Evolutionary conservation across 1,284 basidiomycete genomes (phyloP), one percentile per base, ranked within the genome.

Genomic region (Exobasidium rhododendri): DNA sequence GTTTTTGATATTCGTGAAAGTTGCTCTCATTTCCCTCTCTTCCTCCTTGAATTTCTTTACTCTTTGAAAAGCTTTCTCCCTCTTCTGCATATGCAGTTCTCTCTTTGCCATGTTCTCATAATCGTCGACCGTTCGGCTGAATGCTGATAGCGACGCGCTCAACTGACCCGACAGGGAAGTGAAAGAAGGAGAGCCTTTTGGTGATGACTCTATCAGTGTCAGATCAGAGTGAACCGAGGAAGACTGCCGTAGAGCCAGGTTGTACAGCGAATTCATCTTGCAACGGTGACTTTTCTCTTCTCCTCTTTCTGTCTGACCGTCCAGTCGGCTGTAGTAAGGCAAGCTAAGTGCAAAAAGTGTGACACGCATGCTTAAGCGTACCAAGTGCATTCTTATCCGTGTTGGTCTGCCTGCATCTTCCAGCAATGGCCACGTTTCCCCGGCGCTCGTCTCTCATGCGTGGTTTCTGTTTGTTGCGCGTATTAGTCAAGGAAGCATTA

Each of bases 191-290:
- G 64, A 59, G 7, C 58, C 17, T 10, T 59, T 43, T 24, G 64
- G 63, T 32, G 70, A 66, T 4, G 68, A 61, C 6, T 69, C 69
- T 50, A 76, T 67, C 44, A 70, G 66, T 0, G 72, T 64, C 13
- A 79, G 66, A 61, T 79, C 77, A 28, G 70, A 65, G 44, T 73
- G 71, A 49, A 79, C 67, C n/a, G 75, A 73, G 6, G 74, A 70
- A 40, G 71, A 70, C 58, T 79, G 76, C 31, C 77, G 70, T 55
- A 74, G 58, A 0, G 75, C 76, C 61, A 77, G 67, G 53, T 78
- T 79, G 69, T 77, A 78, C 28, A 78, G 67, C 35, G 75, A 76
- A 64, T 77, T 77, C 75, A 77, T 77, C 47, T 7, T 50, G 14
- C 47, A 10, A 20, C 20, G 22, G 47, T 50, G 47, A 7, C 10